Percentiles rank a stretch among this genome's conserved stretches.
These are phyloP conservation scores for Cryptococcus depauperatus DNA, from an alignment of 1,284 basidiomycete species.

Conservation along the genomic window DNA sequence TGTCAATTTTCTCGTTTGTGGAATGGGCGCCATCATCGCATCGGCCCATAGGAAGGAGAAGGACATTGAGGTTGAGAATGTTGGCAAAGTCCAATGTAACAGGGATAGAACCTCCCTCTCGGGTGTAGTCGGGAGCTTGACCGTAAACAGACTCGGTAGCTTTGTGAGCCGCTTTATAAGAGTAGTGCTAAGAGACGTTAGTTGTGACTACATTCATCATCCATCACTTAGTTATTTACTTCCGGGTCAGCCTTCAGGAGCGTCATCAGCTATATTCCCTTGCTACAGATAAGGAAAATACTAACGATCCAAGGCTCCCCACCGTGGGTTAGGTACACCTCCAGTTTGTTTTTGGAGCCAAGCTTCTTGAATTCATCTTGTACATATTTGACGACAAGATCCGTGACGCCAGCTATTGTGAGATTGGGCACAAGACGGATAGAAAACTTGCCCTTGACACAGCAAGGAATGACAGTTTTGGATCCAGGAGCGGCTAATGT, in stretches of 20 bases:
- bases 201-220: no score
- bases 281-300: neutral
- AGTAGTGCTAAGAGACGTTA: slow-evolving; percentile 93
- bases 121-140: slow-evolving; percentile 74
- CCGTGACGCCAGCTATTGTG: slow-evolving; percentile 61
- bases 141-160: slow-evolving; percentile 68
- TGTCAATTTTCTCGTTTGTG: slow-evolving; percentile 94
- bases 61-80: slow-evolving; percentile 60
- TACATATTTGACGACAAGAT: slow-evolving; percentile 64
- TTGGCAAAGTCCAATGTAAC: slow-evolving; percentile 95
- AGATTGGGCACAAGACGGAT: slow-evolving; percentile 82
- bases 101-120: slow-evolving; percentile 91
- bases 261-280: neutral
- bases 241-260: no score
- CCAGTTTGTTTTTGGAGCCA: slow-evolving; percentile 68
- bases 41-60: slow-evolving; percentile 84
- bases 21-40: slow-evolving; percentile 80
- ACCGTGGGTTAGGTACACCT: slow-evolving; percentile 63
- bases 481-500: slow-evolving; percentile 56
- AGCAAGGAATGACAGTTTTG: slow-evolving; percentile 93
- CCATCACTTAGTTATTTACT: no score
- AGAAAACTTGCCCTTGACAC: slow-evolving; percentile 87
- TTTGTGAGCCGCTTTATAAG: slow-evolving; percentile 80
- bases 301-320: slow-evolving; percentile 78
- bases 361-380: slow-evolving; percentile 74